A percentile compares a stretch with the other conserved stretches of the same genome.
These are phyloP conservation scores for Boletellus deceptivus DNA, from an alignment of 1,284 basidiomycete species.

Conservation along the genomic window DNA sequence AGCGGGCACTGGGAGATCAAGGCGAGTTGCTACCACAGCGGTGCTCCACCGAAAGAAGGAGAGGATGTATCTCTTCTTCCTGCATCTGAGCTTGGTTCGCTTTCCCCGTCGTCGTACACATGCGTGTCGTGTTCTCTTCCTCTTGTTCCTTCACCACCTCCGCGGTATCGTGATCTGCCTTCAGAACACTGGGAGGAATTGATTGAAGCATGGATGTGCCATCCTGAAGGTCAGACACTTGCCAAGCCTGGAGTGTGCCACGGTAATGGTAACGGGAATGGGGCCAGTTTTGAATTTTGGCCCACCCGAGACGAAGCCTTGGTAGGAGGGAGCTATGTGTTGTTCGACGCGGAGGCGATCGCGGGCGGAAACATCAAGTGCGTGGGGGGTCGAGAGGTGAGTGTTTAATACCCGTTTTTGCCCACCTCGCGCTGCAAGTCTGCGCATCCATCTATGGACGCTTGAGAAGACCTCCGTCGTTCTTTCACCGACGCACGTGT, in stretches of 20 bases:
- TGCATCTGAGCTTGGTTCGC: conserved; percentile 55
- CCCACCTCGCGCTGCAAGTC: conserved; percentile 13
- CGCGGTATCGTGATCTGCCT: conserved; percentile 80
- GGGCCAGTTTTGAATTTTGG: conserved; percentile 62
- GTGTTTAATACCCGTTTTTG: conserved; percentile 32
- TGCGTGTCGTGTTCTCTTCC: conserved; percentile 78
- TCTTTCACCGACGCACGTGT: conserved; percentile 55
- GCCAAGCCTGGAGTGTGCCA: conserved; percentile 54
- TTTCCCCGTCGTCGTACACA: conserved; percentile 59
- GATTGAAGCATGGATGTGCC: conserved; percentile 98
- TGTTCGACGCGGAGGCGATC: conserved; percentile 66
- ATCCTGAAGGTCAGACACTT: conserved; percentile 77
- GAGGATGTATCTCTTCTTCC: conserved; percentile 51
- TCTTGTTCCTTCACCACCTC: conserved; percentile 51
- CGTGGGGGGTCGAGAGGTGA: conserved; percentile 52
- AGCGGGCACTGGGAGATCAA: conserved; percentile 72
- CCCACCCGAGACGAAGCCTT: conserved; percentile 68
- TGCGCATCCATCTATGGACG: conserved; percentile 48
- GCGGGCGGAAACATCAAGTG: conserved; percentile 54
- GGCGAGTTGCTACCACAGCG: conserved; percentile 38
- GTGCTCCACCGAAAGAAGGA: conserved; percentile 14
- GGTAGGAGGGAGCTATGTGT: conserved; percentile 82
- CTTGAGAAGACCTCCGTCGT: conserved; percentile 89
- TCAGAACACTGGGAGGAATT: conserved; percentile 97
- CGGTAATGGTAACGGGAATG: conserved; percentile 1